Conservation (phyloP, 345 rosid genomes). For the Gynandropsis gynandra region DNA sequence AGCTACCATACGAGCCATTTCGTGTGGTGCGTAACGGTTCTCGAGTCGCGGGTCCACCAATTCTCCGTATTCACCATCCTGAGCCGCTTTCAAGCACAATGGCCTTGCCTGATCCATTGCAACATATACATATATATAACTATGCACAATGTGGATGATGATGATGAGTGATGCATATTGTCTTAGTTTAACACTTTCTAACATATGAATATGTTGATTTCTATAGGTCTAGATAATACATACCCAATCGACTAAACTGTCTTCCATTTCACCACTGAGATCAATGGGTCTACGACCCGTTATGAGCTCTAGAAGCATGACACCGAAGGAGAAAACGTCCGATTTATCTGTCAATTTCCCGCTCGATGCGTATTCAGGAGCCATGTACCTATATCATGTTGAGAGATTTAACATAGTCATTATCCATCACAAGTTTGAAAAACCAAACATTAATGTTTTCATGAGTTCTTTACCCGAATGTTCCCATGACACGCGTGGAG, state of each 20-base stretch:
- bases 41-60: conserved; percentile 66
- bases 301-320: conserved; percentile 83
- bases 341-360: conserved; percentile 88
- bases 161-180: no score
- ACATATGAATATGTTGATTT: neutral
- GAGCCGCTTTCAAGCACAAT: conserved; percentile 41
- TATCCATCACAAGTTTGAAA: no score
- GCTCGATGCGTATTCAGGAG: conserved; percentile 95
- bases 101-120: conserved; percentile 61
- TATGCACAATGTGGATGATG: no score
- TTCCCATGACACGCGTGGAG: conserved; percentile 95
- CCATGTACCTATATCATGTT: conserved; percentile 57
- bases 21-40: conserved; percentile 39
- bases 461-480: conserved; percentile 56
- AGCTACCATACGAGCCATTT: conserved; percentile 68
- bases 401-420: neutral
- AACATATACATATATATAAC: no score
- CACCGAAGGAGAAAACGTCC: conserved; percentile 90
- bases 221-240: conserved; percentile 16
- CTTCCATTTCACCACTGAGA: conserved; percentile 56
- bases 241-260: conserved; percentile 96
- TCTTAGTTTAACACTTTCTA: no score
- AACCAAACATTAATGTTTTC: neutral
- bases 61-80: conserved; percentile 42
- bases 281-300: conserved; percentile 86